Percentiles rank a stretch among this genome's conserved stretches.
phyloP scores from a whole-genome alignment of 2,329 filamentous ascomycete genomes.

The Trichoderma pleuroti region DNA sequence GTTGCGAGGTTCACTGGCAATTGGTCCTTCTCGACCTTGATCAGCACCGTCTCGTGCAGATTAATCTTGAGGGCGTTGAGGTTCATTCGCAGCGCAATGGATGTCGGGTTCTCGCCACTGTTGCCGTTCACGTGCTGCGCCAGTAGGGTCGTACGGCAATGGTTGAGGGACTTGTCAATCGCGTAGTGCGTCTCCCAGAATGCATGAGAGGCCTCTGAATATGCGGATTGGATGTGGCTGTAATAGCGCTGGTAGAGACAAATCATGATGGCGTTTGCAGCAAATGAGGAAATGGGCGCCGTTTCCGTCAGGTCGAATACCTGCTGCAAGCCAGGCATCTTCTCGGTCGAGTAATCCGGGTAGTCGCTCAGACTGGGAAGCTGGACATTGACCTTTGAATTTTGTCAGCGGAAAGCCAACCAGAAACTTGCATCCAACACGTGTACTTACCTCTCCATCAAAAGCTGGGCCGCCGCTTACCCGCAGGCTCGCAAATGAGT shows the following conservation, averaged over 20 bases:
- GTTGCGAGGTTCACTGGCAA: neutral
- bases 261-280: slow-evolving; percentile 2
- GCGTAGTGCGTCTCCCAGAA: slow-evolving; percentile 15
- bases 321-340: slow-evolving; percentile 1
- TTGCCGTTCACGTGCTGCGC: slow-evolving; percentile 1
- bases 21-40: slow-evolving; percentile 1
- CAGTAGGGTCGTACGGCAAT: neutral
- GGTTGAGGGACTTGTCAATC: slow-evolving; percentile 1
- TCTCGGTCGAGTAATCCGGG: neutral
- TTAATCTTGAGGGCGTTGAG: slow-evolving; percentile 1
- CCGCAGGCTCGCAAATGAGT: slow-evolving; percentile 15
- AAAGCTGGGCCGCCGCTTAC: neutral
- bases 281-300: slow-evolving; percentile 6
- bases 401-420: neutral
- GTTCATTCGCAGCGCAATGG: slow-evolving; percentile 4
- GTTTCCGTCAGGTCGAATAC: neutral
- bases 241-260: slow-evolving; percentile 9
- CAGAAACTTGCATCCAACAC: neutral
- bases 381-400: neutral
- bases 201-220: neutral
- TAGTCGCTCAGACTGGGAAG: slow-evolving; percentile 4
- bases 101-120: neutral
- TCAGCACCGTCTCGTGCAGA: slow-evolving; percentile 14
- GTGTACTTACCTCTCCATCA: neutral
- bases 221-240: neutral